Evolutionary conservation across 768 basidiomycete genomes (phyloP), one percentile per base, ranked within the genome.

Genomic region (Hirschioporus abietinus): DNA sequence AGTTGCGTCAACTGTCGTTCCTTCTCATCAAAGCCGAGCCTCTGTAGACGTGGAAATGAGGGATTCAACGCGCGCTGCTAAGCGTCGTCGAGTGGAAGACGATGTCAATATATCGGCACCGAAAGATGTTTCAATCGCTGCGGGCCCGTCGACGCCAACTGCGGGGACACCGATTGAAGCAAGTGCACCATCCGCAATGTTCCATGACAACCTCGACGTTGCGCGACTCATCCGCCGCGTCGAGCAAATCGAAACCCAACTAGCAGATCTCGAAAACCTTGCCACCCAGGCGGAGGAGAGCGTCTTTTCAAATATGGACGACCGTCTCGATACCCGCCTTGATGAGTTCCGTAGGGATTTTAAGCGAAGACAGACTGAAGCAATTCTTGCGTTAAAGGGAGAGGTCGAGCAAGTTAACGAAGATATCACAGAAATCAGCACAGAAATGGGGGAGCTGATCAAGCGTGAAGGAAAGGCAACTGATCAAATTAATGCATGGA

Each of bases 241-340:
- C 42, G 42, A 52, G 20, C 42, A 20, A 12, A 52, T 52, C 12
- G 42, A 52, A 52, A 20, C 15, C 42, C 42, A 52, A 17, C 24
- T 61, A 18, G 24, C 60, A 9, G 60, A 61, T 17, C 60, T 61
- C 60, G 60, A 61, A 24, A 61, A 61, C 18, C 3, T 61, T 17
- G 4, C 30, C 25, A 61, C 60, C 3, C 60, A 61, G 60, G 25
- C 24, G 30, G 60, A 61, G 23, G 12, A 12, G 15, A 34, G 20
- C 9, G 30, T 24, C 15, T 2, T 25, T 23, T 12, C 24, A 24
- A 17, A 3, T 34, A 23, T 61, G 15, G 60, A 25, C 17, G 60
- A 61, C 9, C 60, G 23, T 3, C 3, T 61, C 15, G 60, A 61
- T 15, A 61, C 30, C 9, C 60, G 30, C 12, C 24, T 61, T 17